A percentile compares a stretch with the other conserved stretches of the same genome.
Conservation (phyloP, 192 early-diverging fungal genomes). For the Backusella luteola region DNA sequence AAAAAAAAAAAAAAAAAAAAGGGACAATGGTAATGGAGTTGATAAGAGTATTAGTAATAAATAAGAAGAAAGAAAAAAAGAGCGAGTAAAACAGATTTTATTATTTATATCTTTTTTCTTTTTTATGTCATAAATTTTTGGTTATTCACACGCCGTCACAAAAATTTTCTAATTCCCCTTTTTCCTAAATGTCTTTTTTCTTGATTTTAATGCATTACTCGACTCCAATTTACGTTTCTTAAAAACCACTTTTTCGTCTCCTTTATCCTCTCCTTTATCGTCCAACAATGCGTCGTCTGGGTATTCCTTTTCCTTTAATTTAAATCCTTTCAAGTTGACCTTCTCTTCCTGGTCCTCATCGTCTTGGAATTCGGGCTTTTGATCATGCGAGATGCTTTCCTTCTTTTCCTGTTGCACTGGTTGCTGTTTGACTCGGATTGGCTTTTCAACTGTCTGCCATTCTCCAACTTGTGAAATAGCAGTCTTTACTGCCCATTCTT, state of each 20-base stretch:
- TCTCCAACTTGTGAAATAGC: constrained; percentile 11
- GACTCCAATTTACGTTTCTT: constrained; percentile 48
- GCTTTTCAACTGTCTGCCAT: constrained; percentile 15
- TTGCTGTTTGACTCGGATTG: background rate
- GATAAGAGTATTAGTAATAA: background rate
- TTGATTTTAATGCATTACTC: background rate
- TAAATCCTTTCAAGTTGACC: constrained; percentile 47
- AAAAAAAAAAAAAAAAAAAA: background rate
- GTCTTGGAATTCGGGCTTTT: constrained; percentile 37
- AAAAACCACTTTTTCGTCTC: constrained; percentile 28
- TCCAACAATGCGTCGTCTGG: constrained; percentile 15
- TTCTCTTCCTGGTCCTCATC: constrained; percentile 43
- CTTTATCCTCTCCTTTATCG: constrained; percentile 13
- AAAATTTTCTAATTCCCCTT: background rate
- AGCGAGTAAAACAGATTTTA: background rate
- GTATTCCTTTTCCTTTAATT: constrained; percentile 53
- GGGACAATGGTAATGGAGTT: background rate
- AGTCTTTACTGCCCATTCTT: constrained; percentile 12
- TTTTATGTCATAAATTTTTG: background rate
- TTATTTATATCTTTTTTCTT: background rate
- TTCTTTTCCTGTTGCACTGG: background rate
- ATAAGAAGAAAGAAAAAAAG: background rate
- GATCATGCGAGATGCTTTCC: background rate
- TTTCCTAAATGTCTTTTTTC: constrained; percentile 8
- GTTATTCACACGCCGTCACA: constrained; percentile 5